Conservation (phyloP, 148 eudicot genomes). For the Pouteria glomerata region DNA sequence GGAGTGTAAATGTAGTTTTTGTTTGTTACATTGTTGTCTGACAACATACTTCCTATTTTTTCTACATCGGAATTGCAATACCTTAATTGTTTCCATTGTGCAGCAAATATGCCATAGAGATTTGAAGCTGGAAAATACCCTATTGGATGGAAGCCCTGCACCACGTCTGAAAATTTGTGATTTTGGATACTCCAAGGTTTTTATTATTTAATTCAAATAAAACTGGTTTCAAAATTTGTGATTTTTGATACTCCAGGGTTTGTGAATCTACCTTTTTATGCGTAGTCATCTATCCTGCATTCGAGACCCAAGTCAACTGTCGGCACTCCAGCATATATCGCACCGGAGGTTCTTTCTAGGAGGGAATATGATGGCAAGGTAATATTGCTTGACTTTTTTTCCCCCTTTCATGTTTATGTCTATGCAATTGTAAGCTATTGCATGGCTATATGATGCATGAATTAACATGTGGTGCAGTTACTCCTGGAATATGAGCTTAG, state of each 20-base stretch:
- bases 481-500: too few relatives aligned
- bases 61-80: background rate
- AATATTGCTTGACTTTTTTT: slow-evolving; percentile 9
- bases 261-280: slow-evolving; percentile 2
- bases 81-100: background rate
- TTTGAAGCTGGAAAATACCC: slow-evolving; percentile 73
- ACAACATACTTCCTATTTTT: background rate
- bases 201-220: background rate
- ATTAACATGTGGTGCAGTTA: too few relatives aligned
- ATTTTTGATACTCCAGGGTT: background rate
- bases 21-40: background rate
- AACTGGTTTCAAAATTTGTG: too few relatives aligned
- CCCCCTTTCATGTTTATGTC: background rate
- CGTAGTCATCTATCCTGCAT: slow-evolving; percentile 79
- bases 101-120: slow-evolving; percentile 92
- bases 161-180: slow-evolving; percentile 83
- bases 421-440: background rate
- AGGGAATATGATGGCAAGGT: slow-evolving; percentile 90
- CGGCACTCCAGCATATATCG: slow-evolving; percentile 87
- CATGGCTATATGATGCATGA: too few relatives aligned
- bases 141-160: slow-evolving; percentile 81
- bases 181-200: slow-evolving; percentile 85
- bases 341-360: slow-evolving; percentile 79
- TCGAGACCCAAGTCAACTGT: slow-evolving; percentile 87
- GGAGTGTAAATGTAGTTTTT: background rate